Percentiles rank a stretch among this genome's conserved stretches.
These are phyloP conservation scores for Alternaria consortialis DNA, from an alignment of 2,329 filamentous ascomycete species.

Conservation along the genomic window DNA sequence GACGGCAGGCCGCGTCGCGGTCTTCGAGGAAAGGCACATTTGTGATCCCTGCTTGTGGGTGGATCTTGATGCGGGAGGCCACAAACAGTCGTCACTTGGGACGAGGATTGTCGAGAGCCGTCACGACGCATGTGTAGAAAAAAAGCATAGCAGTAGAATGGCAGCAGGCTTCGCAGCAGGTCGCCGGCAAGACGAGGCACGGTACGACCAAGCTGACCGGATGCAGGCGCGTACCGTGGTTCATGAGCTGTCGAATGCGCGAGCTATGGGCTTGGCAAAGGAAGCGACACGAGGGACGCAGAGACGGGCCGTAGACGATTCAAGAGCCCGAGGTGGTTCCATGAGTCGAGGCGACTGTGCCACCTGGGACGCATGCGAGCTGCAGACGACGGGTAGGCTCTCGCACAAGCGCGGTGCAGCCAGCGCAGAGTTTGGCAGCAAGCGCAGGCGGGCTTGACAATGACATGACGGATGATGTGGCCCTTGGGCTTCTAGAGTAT, in stretches of 20 bases:
- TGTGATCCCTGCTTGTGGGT: not conserved
- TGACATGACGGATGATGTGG: not conserved
- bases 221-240: conserved; percentile 33
- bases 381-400: conserved; percentile 1
- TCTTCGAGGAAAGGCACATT: conserved; percentile 18
- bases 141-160: conserved; percentile 2
- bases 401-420: conserved; percentile 12
- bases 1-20: conserved; percentile 17
- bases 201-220: conserved; percentile 11
- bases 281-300: conserved; percentile 25
- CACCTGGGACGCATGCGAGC: conserved; percentile 13
- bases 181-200: conserved; percentile 9
- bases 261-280: conserved; percentile 23
- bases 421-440: not conserved
- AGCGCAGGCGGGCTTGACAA: not conserved
- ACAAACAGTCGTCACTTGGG: conserved; percentile 15
- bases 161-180: conserved; percentile 2
- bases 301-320: conserved; percentile 33
- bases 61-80: conserved; percentile 35
- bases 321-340: conserved; percentile 34
- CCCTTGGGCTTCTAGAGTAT: not conserved
- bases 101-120: conserved; percentile 1
- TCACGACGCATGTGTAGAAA: not conserved
- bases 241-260: conserved; percentile 24
- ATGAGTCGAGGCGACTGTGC: conserved; percentile 13